These are phyloP conservation scores for Physcomitrellopsis africana DNA, from an alignment of 225 moss, liverwort and hornwort genomes.

Conservation along the genomic window DNA sequence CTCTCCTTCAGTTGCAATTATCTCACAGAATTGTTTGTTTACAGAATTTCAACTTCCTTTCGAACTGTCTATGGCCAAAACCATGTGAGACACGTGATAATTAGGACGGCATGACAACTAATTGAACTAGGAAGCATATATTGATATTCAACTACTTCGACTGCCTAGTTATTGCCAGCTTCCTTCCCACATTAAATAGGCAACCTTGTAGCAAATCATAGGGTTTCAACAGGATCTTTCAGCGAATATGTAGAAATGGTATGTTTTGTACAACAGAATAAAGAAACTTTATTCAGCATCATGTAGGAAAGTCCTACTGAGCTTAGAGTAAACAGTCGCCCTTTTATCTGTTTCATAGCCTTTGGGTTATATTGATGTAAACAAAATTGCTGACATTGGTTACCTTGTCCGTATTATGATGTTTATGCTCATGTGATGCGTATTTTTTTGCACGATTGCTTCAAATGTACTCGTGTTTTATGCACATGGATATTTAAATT, in stretches of 20 bases:
- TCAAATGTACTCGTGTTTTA: conserved; percentile 1
- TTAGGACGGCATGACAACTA: conserved; percentile 21
- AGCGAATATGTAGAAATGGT: conserved; percentile 19
- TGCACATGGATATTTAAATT: background rate
- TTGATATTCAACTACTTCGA: conserved; percentile 18
- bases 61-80: conserved; percentile 34
- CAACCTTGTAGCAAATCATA: conserved; percentile 31
- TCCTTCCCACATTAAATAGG: conserved; percentile 25
- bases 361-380: background rate
- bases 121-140: conserved; percentile 1
- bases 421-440: background rate
- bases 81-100: conserved; percentile 25
- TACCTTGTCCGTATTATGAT: background rate
- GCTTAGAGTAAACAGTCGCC: background rate
- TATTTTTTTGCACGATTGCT: background rate
- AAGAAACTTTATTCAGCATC: conserved; percentile 10
- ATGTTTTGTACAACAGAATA: conserved; percentile 22
- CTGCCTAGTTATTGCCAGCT: conserved; percentile 20
- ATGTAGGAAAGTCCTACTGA: background rate
- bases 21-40: conserved; percentile 35
- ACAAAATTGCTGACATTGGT: conserved; percentile 15
- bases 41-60: conserved; percentile 47
- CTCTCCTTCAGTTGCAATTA: background rate
- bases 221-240: conserved; percentile 27
- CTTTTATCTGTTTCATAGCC: conserved; percentile 11